Evolutionary conservation across 2,329 filamentous ascomycete species (phyloP), one percentile per base, ranked within the genome.

Genomic region (Pyrenochaeta sp.): DNA sequence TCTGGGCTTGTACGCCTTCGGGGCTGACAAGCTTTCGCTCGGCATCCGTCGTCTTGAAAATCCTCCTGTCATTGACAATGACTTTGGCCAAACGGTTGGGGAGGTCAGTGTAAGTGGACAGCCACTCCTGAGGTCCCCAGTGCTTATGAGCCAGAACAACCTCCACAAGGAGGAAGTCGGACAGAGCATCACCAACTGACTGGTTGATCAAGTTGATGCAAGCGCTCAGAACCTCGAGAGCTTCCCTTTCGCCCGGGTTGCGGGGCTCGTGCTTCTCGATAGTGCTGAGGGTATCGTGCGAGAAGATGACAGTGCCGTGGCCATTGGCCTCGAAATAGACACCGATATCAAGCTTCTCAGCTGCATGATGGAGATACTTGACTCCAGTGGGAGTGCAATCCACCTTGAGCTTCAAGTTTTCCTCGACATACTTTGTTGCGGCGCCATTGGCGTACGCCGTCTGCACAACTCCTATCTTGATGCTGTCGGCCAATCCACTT

Each of bases 251-350:
- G 6, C 90, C 93, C 1, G 94, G 93, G 0, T 90, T 96, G 72
- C 95, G 87, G 5, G 94, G 92, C 67, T 90, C 82, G 48, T 88
- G 87, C 61, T 84, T 87, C 57, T 81, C 81, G 75, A 99, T 95
- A 35, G 83, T 81, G 59, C 87, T 86, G 32, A 93, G 77, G 3
- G 93, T 93, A 47, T 89, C 85, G 44, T 88, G 83, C 1, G 90
- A 96, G 80, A 99, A 99, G 41, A 97, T 86, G 23, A 97, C 88
- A 7, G 94, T 99, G 55, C 94, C 94, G 73, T 99, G 94, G 20
- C 94, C 94, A 69, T 99, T 99, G 55, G 94, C 94, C 77, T 99
- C 94, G 65, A 99, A 99, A 77, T 99, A 99, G 38, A 97, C 90
- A 44, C 94, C 94, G 41, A 97, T 86, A 63, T 99, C 94, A 61